phyloP scores from a whole-genome alignment of 371 early-diverging fungal genomes.

The Apophysomyces variabilis region DNA sequence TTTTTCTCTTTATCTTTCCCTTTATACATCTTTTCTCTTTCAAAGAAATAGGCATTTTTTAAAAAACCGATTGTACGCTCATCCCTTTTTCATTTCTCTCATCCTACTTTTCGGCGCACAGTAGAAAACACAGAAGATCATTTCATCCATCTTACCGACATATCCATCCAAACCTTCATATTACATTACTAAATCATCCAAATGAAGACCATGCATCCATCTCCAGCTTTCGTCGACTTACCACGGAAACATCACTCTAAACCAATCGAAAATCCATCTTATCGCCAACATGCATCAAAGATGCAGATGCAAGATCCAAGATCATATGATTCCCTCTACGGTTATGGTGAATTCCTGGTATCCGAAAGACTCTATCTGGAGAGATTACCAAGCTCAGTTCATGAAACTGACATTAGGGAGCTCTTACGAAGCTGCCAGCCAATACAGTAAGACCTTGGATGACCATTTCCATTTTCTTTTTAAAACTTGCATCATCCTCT shows the following conservation, averaged over 20 bases:
- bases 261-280: not conserved
- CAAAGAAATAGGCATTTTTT: not conserved
- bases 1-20: not conserved
- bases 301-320: constrained; percentile 2
- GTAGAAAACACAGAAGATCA: not conserved
- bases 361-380: constrained; percentile 32
- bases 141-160: not conserved
- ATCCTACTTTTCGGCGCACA: too few species aligned
- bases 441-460: constrained; percentile 28
- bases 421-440: constrained; percentile 34
- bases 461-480: not conserved
- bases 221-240: not conserved
- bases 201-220: not conserved
- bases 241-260: not conserved
- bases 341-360: constrained; percentile 17
- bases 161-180: not conserved
- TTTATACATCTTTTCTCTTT: too few species aligned
- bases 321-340: constrained; percentile 1
- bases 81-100: not conserved
- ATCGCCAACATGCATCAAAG: constrained; percentile 3
- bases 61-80: not conserved
- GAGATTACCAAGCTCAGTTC: constrained; percentile 22
- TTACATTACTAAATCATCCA: not conserved
- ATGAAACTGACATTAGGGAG: constrained; percentile 36
- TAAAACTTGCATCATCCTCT: not conserved